Evolutionary conservation across 768 basidiomycete genomes (phyloP), one percentile per base, ranked within the genome.

Genomic region (Hirschioporus abietinus): DNA sequence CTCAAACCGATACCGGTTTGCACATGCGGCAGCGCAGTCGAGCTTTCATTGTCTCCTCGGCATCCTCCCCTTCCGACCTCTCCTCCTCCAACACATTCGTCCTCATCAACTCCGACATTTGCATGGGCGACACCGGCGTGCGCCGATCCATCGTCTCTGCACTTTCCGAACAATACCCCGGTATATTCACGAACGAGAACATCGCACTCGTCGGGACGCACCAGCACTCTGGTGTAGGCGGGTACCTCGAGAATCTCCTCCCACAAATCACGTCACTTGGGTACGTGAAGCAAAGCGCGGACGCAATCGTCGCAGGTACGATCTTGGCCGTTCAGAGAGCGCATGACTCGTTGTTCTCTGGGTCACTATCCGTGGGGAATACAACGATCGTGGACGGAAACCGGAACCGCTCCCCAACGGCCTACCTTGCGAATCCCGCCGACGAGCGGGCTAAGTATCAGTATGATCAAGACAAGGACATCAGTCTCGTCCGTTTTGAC

Each of bases 1-100:
- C 79, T 0, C 91, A 93, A 74, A 87, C 84, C 1, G 89, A 88
- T 72, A 88, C 86, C 0, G 91, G 91, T 8, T 77, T 92, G 65
- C 91, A 93, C 74, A 87, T 92, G 89, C 83, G 92, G 18, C 86
- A 92, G 74, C 85, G 88, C 64, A 88, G 87, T 71, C 87, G 92
- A 23, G 90, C 89, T 0, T 93, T 87, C 72, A 89, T 93, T 67
- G 76, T 93, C 20, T 90, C 88, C 58, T 88, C 90, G 65, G 76
- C 85, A 26, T 71, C 83, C 60, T 75, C 80, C 30, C 36, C 63
- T 8, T 52, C 42, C 42, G 42, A 12, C 15, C 42, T 52, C 42
- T 60, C 63, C 26, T 76, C 88, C 1, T 75, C 81, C 42, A 85
- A 89, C 70, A 83, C 89, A 61, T 72, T 92, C 60, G 85, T 92